Conservation (phyloP, 495 filamentous ascomycete genomes). For the Aspergillus biplanus region DNA sequence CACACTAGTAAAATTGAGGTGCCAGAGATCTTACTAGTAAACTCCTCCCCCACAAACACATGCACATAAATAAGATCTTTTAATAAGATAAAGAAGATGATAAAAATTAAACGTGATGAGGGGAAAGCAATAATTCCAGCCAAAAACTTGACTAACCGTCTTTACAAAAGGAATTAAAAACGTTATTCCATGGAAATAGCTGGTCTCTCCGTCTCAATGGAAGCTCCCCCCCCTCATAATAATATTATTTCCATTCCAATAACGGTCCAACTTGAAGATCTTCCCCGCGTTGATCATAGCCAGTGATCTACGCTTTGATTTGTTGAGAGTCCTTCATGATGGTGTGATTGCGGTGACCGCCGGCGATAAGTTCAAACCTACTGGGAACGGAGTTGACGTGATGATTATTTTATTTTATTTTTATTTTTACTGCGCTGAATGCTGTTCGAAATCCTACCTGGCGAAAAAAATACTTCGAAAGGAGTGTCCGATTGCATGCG, state of each 20-base stretch:
- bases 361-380: no score
- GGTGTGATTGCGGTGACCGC: background rate
- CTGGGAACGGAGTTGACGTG: background rate
- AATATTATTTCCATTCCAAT: background rate
- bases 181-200: background rate
- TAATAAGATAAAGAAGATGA: background rate
- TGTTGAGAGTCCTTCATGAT: slow-evolving; percentile 6
- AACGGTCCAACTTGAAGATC: slow-evolving; percentile 17
- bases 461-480: background rate
- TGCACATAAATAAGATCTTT: background rate
- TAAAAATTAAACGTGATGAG: background rate
- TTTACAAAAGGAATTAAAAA: background rate
- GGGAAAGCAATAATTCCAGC: background rate
- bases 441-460: background rate
- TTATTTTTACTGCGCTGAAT: background rate
- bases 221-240: no score
- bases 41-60: slow-evolving; percentile 1
- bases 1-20: slow-evolving; percentile 1
- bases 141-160: background rate
- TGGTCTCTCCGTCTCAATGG: no score
- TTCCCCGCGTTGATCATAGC: slow-evolving; percentile 22
- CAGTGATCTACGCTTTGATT: slow-evolving; percentile 20
- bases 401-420: slow-evolving; percentile 4
- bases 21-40: background rate
- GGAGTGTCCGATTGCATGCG: background rate